phyloP scores from a whole-genome alignment of 345 rosid genomes.

The Lumnitzera littorea region DNA sequence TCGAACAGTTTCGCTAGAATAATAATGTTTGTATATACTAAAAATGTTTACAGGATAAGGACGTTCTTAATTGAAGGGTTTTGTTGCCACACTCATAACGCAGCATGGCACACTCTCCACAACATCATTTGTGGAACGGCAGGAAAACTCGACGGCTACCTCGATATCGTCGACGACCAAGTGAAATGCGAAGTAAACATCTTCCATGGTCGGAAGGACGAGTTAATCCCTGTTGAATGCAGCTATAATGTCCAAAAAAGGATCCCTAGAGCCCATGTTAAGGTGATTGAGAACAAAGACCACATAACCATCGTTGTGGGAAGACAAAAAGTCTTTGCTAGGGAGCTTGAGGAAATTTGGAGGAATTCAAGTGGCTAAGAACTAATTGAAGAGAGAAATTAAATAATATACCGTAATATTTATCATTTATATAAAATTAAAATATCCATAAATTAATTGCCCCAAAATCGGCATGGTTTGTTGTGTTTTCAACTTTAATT shows the following conservation, averaged over 20 bases:
- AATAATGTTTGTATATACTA: background rate
- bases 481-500: too few species aligned
- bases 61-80: constrained; percentile 91
- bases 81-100: constrained; percentile 91
- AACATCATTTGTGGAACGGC: constrained; percentile 90
- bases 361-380: constrained; percentile 18
- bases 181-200: constrained; percentile 59
- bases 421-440: too few species aligned
- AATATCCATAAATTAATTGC: too few species aligned
- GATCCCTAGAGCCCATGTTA: constrained; percentile 67
- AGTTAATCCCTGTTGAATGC: constrained; percentile 86
- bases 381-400: background rate
- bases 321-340: constrained; percentile 74
- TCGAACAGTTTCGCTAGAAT: too few species aligned
- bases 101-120: constrained; percentile 98
- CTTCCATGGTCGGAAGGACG: constrained; percentile 80
- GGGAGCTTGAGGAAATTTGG: constrained; percentile 86
- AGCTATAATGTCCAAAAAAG: constrained; percentile 52
- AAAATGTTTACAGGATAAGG: constrained; percentile 40
- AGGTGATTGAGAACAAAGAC: constrained; percentile 68
- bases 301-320: constrained; percentile 92
- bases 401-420: too few species aligned
- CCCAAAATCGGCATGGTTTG: too few species aligned
- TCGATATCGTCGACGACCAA: constrained; percentile 48
- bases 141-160: constrained; percentile 66